Evolutionary conservation across 495 filamentous ascomycete genomes (phyloP).

Genomic region (Tuber magnatum): DNA sequence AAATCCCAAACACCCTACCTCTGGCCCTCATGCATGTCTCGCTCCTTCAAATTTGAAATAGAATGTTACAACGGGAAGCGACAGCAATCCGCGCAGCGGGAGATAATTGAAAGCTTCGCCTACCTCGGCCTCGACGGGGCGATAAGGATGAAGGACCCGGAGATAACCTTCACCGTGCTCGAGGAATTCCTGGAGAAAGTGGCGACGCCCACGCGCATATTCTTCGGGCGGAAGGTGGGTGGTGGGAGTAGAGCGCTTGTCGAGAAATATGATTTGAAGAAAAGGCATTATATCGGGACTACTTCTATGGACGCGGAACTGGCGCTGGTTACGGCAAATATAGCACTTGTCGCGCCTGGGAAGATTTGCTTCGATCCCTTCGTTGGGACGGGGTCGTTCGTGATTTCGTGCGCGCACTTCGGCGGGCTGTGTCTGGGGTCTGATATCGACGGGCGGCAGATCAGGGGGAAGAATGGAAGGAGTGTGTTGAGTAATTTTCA

Average conservation of each 20-base stretch:
- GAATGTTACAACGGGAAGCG: conserved; percentile 71
- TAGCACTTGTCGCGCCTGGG: conserved; percentile 71
- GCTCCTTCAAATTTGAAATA: conserved; percentile 72
- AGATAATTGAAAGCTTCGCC: conserved; percentile 70
- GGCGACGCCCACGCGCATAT: conserved; percentile 46
- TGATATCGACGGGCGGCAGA: conserved; percentile 85
- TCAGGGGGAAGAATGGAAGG: conserved; percentile 60
- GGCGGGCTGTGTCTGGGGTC: conserved; percentile 72
- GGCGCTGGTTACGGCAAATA: conserved; percentile 83
- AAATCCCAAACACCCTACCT: conserved; percentile 50
- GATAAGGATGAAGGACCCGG: conserved; percentile 63
- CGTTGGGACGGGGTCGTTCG: conserved; percentile 86
- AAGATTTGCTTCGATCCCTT: conserved; percentile 90
- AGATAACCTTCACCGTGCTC: conserved; percentile 67
- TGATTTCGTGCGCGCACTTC: conserved; percentile 79
- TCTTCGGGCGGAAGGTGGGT: conserved; percentile 63
- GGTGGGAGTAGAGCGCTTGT: conserved; percentile 58
- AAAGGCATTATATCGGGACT: conserved; percentile 83
- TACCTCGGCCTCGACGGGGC: conserved; percentile 71
- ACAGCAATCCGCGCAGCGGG: conserved; percentile 50
- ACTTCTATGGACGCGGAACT: conserved; percentile 96
- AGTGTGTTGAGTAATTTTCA: conserved; percentile 67
- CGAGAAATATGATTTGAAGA: conserved; percentile 79
- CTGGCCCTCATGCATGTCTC: conserved; percentile 57
- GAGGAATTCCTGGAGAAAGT: conserved; percentile 63